Evolutionary conservation across 805 yeast species (phyloP).

Genomic region (Teunomyces lycoperdinae): DNA sequence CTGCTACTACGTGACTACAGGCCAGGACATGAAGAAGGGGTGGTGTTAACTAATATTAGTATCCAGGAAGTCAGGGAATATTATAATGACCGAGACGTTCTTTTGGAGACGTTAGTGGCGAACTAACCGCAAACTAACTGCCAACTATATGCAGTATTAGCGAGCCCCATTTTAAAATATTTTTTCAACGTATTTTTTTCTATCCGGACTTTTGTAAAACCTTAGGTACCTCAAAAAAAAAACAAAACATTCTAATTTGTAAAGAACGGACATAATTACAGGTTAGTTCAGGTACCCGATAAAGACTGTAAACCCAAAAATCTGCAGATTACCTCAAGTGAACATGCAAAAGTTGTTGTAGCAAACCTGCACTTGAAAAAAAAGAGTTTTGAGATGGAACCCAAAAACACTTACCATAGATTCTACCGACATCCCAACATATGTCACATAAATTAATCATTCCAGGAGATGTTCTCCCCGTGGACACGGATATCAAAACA

Average conservation of each 20-base stretch:
- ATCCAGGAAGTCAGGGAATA: conserved; percentile 15
- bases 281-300: not conserved
- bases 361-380: not conserved
- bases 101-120: conserved; percentile 1
- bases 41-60: conserved; percentile 4
- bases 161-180: not conserved
- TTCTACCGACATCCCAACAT: not conserved
- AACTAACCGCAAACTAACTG: too few species aligned
- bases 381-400: not conserved
- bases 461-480: conserved; percentile 34
- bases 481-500: conserved; percentile 21
- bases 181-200: not conserved
- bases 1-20: conserved; percentile 25
- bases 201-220: not conserved
- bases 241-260: too few species aligned
- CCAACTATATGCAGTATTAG: not conserved
- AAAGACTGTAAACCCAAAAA: not conserved
- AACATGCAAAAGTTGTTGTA: not conserved
- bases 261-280: too few species aligned
- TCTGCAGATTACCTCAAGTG: not conserved
- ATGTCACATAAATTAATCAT: conserved; percentile 16
- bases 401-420: not conserved
- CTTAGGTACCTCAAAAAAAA: too few species aligned
- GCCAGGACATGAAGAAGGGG: conserved; percentile 11
- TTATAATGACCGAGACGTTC: conserved; percentile 14